Percentiles rank a stretch among this genome's conserved stretches.
Evolutionary conservation across 1,284 basidiomycete genomes (phyloP).

Genomic region (Ceratobasidium papillatum): DNA sequence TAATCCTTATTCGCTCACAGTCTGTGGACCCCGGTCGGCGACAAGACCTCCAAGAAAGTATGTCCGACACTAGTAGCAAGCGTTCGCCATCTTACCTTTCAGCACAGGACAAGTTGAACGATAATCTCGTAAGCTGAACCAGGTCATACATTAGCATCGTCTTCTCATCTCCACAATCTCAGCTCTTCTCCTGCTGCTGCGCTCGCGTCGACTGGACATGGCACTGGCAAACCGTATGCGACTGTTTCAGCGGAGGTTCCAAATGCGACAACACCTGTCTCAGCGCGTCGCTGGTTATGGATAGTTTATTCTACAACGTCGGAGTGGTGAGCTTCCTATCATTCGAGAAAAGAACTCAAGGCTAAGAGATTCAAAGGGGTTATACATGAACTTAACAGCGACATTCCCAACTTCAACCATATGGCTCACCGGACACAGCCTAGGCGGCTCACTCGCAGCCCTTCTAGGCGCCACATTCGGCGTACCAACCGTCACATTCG

Average conservation of each 20-base stretch:
- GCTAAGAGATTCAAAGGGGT: conserved; percentile 57
- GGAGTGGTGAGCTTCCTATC: conserved; percentile 67
- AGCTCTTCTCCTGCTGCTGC: conserved; percentile 95
- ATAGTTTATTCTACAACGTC: conserved; percentile 89
- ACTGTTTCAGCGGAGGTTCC: conserved; percentile 77
- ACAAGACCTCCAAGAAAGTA: conserved; percentile 40
- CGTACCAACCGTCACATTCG: conserved; percentile 91
- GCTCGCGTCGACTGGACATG: conserved; percentile 92
- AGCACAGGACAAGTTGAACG: conserved; percentile 89
- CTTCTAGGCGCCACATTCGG: conserved; percentile 93
- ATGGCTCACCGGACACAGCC: conserved; percentile 90
- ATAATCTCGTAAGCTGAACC: conserved; percentile 71
- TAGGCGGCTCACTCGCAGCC: conserved; percentile 89
- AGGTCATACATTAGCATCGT: background rate
- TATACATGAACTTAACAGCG: conserved; percentile 82
- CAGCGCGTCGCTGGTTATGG: conserved; percentile 83
- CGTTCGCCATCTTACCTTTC: background rate
- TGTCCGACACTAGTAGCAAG: background rate
- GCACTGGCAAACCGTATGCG: conserved; percentile 82
- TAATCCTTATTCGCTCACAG: background rate
- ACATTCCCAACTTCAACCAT: conserved; percentile 87
- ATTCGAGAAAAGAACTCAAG: background rate
- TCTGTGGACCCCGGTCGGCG: conserved; percentile 33
- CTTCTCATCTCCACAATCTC: conserved; percentile 72
- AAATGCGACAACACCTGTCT: conserved; percentile 86